These are phyloP conservation scores for Curvularia sp. DNA, from an alignment of 2,329 filamentous ascomycete genomes.

Conservation along the genomic window DNA sequence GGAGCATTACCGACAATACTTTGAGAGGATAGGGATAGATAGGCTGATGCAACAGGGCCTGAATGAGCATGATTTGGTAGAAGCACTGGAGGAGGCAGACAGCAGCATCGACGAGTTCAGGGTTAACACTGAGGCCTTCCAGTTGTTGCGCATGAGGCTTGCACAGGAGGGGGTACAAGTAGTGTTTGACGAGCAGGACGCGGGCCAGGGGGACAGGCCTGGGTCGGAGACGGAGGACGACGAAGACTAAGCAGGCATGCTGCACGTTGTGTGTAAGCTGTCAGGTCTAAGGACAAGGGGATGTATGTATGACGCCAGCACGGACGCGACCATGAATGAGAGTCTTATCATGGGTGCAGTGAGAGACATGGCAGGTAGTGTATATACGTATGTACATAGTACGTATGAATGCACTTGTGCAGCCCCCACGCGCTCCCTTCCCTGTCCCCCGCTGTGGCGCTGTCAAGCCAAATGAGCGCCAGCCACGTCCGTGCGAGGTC, in stretches of 20 bases:
- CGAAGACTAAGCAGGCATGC: not conserved
- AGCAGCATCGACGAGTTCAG: constrained; percentile 38
- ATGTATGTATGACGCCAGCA: constrained; percentile 1
- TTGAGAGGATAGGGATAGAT: constrained; percentile 35
- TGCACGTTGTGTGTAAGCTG: not conserved
- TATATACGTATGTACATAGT: not conserved
- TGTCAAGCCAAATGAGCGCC: constrained; percentile 18
- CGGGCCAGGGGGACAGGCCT: constrained; percentile 4
- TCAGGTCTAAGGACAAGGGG: constrained; percentile 3
- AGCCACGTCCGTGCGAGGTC: constrained; percentile 21
- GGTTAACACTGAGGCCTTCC: constrained; percentile 35
- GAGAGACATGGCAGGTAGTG: constrained; percentile 7
- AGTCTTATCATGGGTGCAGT: not conserved
- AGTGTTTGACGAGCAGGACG: constrained; percentile 31
- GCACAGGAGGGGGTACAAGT: constrained; percentile 38
- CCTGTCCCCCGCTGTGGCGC: constrained; percentile 2
- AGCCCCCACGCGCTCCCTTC: constrained; percentile 2
- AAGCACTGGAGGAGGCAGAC: constrained; percentile 29
- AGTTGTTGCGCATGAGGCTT: constrained; percentile 26
- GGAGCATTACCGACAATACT: constrained; percentile 38
- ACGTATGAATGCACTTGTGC: not conserved
- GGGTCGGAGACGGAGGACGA: constrained; percentile 25
- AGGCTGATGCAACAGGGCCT: constrained; percentile 25
- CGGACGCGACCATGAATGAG: not conserved
- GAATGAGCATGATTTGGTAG: constrained; percentile 29